Percentiles rank a stretch among this genome's conserved stretches.
Conservation (phyloP, 192 early-diverging fungal genomes). For the Backusella liffmaniae region DNA sequence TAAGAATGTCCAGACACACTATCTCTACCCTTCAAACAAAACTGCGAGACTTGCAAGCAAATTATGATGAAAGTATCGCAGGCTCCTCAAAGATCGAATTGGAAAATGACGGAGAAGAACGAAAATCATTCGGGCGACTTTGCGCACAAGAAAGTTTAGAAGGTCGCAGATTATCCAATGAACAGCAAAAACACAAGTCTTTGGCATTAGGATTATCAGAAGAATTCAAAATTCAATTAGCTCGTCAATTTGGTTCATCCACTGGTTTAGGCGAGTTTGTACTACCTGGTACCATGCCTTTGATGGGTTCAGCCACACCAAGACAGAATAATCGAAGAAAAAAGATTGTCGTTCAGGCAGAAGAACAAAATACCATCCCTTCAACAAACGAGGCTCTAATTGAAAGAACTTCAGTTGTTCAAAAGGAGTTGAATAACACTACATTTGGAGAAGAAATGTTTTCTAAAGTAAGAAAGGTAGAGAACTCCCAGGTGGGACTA, state of each 20-base stretch:
- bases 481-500: neutral
- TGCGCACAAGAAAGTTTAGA: slow-evolving; percentile 34
- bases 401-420: neutral
- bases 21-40: slow-evolving; percentile 71
- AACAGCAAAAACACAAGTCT: neutral
- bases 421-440: neutral
- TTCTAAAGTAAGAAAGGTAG: neutral
- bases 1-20: slow-evolving; percentile 73
- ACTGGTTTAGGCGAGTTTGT: slow-evolving; percentile 29
- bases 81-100: slow-evolving; percentile 8
- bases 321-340: slow-evolving; percentile 1
- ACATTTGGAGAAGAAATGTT: neutral
- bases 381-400: neutral
- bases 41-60: slow-evolving; percentile 63
- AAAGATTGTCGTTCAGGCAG: neutral
- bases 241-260: slow-evolving; percentile 29
- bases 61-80: slow-evolving; percentile 62
- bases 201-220: slow-evolving; percentile 28
- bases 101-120: neutral
- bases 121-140: slow-evolving; percentile 36
- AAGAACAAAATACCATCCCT: neutral
- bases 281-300: slow-evolving; percentile 27
- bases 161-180: slow-evolving; percentile 4
- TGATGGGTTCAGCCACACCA: slow-evolving; percentile 17
- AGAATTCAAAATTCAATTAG: slow-evolving; percentile 32